Conservation (phyloP, 805 yeast species). For the Kuraishia capsulata region DNA sequence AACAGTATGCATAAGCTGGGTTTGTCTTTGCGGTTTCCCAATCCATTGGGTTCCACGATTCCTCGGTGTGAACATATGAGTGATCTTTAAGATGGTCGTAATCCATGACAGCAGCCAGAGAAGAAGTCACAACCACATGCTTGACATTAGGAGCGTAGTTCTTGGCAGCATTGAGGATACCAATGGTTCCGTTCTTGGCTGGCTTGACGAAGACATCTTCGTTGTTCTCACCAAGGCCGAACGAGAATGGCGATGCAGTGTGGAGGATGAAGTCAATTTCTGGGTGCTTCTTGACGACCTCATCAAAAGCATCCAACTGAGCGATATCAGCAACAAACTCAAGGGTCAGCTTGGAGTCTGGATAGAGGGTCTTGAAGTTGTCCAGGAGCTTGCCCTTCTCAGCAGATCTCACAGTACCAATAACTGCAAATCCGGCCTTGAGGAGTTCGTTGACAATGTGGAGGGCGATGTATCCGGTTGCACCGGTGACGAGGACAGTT, state of each 20-base stretch:
- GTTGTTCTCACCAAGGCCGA: slow-evolving; percentile 20
- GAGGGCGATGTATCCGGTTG: slow-evolving; percentile 24
- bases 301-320: slow-evolving; percentile 34
- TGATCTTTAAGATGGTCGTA: slow-evolving; percentile 6
- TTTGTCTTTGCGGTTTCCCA: slow-evolving; percentile 12
- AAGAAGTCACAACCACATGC: slow-evolving; percentile 38
- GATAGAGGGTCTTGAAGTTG: slow-evolving; percentile 8
- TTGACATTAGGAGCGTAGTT: slow-evolving; percentile 30
- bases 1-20: slow-evolving; percentile 30
- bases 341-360: slow-evolving; percentile 13
- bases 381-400: slow-evolving; percentile 5
- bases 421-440: slow-evolving; percentile 15
- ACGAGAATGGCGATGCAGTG: slow-evolving; percentile 30
- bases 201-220: slow-evolving; percentile 35
- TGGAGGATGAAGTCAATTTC: slow-evolving; percentile 26
- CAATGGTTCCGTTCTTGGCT: slow-evolving; percentile 37
- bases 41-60: slow-evolving; percentile 22
- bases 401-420: slow-evolving; percentile 19
- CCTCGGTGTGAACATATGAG: slow-evolving; percentile 14
- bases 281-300: slow-evolving; percentile 26
- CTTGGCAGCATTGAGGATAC: slow-evolving; percentile 30
- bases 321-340: slow-evolving; percentile 24
- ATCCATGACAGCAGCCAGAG: slow-evolving; percentile 36
- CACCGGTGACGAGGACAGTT: slow-evolving; percentile 22
- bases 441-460: slow-evolving; percentile 16